Conservation (phyloP, 768 basidiomycete genomes). For the Mycena rebaudengoi region DNA sequence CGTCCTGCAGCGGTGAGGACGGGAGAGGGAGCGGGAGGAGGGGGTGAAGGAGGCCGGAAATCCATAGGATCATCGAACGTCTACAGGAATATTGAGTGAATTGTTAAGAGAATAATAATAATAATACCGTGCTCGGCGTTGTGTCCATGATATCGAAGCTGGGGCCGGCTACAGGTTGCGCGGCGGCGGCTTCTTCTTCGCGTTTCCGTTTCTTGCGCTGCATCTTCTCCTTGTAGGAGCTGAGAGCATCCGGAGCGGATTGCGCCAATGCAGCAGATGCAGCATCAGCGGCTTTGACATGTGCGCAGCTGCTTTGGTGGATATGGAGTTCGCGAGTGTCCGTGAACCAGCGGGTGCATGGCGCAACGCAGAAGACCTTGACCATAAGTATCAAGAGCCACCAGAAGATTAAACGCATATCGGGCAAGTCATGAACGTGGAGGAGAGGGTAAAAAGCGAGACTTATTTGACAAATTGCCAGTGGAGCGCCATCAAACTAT, state of each 20-base stretch:
- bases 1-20: conserved; percentile 5
- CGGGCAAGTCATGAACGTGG: not conserved
- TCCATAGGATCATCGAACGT: too few species aligned
- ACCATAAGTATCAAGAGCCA: not conserved
- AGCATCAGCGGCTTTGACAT: not conserved
- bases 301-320: not conserved
- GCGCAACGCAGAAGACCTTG: not conserved
- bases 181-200: too few species aligned
- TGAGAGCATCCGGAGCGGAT: not conserved
- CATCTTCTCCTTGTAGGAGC: too few species aligned
- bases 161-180: too few species aligned
- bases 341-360: not conserved
- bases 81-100: too few species aligned
- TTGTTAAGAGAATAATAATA: too few species aligned
- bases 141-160: too few species aligned
- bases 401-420: not conserved
- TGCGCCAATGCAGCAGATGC: not conserved
- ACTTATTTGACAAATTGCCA: too few species aligned
- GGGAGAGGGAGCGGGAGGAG: not conserved
- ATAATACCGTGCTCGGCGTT: too few species aligned
- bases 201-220: too few species aligned
- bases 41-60: not conserved
- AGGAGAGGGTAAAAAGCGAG: too few species aligned
- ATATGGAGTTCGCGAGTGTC: not conserved
- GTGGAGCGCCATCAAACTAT: too few species aligned